Conservation (phyloP, 129 eudicot species). For the Saussurea involucrata region DNA sequence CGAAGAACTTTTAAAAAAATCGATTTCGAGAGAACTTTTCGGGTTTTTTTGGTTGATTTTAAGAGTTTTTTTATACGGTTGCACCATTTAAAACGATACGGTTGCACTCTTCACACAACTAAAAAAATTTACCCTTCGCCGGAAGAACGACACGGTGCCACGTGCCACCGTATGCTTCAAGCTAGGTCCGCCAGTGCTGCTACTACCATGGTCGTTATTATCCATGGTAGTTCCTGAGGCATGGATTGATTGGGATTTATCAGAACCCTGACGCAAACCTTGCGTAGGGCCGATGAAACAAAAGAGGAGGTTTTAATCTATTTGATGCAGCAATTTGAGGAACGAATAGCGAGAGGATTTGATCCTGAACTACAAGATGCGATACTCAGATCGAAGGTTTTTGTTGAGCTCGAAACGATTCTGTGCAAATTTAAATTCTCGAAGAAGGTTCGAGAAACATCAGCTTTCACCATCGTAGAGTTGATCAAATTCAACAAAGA, state of each 20-base stretch:
- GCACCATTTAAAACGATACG: too few relatives aligned
- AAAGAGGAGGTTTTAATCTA: constrained; percentile 30
- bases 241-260: constrained; percentile 69
- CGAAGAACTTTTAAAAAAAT: too few relatives aligned
- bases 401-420: constrained; percentile 41
- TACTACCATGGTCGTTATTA: too few relatives aligned
- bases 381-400: constrained; percentile 56
- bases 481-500: constrained; percentile 67
- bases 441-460: constrained; percentile 43
- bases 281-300: constrained; percentile 8
- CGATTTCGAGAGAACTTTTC: too few relatives aligned
- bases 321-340: constrained; percentile 28
- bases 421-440: constrained; percentile 29
- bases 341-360: constrained; percentile 53
- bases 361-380: constrained; percentile 56
- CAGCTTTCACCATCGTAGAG: constrained; percentile 44
- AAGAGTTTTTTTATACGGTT: too few relatives aligned
- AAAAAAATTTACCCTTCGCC: too few relatives aligned
- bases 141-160: too few relatives aligned
- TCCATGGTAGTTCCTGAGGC: too few relatives aligned
- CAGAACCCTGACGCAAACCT: constrained; percentile 35
- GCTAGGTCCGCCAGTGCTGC: too few relatives aligned
- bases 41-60: too few relatives aligned
- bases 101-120: too few relatives aligned
- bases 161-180: too few relatives aligned